Percentiles rank a stretch among this genome's conserved stretches.
Evolutionary conservation across 176 grass and related monocot species (phyloP).

Genomic region (Cenchrus americanus): DNA sequence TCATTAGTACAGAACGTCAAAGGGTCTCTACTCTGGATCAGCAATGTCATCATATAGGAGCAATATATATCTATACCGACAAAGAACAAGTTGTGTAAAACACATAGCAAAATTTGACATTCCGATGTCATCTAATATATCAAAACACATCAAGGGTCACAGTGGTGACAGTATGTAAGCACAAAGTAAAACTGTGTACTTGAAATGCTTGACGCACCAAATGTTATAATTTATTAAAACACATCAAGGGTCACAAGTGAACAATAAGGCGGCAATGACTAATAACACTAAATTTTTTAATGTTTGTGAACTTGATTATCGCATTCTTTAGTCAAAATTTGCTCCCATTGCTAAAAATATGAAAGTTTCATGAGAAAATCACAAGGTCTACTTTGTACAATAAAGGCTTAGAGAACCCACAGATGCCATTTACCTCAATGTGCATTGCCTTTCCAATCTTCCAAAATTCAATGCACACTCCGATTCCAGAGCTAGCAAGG

Average conservation of each 20-base stretch:
- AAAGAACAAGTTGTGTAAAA: conserved; percentile 32
- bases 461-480: conserved; percentile 99
- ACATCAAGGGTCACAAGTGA: not conserved
- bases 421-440: conserved; percentile 65
- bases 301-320: not conserved
- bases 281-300: not conserved
- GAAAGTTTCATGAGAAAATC: conserved; percentile 12
- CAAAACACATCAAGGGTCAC: not conserved
- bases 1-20: not conserved
- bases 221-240: not conserved
- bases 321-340: not conserved
- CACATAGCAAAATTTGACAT: not conserved
- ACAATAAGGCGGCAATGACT: not conserved
- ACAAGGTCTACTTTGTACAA: not conserved
- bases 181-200: conserved; percentile 7
- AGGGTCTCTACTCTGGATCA: not conserved
- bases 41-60: conserved; percentile 1
- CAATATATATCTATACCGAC: not conserved
- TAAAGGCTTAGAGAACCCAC: not conserved
- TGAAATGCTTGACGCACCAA: conserved; percentile 8
- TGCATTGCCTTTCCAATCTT: conserved; percentile 99
- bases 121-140: not conserved
- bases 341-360: not conserved
- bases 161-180: not conserved
- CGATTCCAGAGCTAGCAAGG: conserved; percentile 91